Evolutionary conservation across 257 asterid genomes (phyloP).

Genomic region (Solanum bulbocastanum): DNA sequence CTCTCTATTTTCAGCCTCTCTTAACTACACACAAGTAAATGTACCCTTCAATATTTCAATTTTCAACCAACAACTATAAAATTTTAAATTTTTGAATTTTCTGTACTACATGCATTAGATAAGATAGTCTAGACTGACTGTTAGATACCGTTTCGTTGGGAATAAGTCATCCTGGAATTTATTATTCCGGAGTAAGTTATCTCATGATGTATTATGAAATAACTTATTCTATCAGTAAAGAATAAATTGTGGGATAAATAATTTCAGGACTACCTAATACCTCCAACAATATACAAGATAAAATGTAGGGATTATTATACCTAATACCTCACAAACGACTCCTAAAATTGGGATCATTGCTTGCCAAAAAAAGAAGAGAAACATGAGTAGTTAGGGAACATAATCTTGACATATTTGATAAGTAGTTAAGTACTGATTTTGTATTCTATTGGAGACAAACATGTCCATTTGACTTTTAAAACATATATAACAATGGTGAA

Average conservation of each 20-base stretch:
- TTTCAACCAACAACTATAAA: background rate
- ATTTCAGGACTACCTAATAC: fast-evolving
- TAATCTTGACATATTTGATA: background rate
- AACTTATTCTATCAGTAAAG: background rate
- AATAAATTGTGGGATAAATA: background rate
- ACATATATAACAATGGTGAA: background rate
- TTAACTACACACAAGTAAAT: background rate
- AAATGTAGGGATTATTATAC: no score
- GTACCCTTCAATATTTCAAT: background rate
- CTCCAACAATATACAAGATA: background rate
- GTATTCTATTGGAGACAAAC: background rate
- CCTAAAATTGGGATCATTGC: background rate
- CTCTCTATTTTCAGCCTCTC: background rate
- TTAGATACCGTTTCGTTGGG: no score
- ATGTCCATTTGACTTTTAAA: background rate
- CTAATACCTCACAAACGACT: background rate
- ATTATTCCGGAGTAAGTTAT: no score
- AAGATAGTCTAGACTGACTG: background rate
- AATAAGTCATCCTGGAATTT: no score
- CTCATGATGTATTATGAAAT: background rate
- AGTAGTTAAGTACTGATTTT: background rate
- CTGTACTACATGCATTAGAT: background rate
- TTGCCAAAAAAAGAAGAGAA: background rate
- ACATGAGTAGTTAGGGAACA: background rate
- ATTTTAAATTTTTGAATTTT: background rate